phyloP scores from a whole-genome alignment of 495 filamentous ascomycete genomes.

The Aspergillus campestris region DNA sequence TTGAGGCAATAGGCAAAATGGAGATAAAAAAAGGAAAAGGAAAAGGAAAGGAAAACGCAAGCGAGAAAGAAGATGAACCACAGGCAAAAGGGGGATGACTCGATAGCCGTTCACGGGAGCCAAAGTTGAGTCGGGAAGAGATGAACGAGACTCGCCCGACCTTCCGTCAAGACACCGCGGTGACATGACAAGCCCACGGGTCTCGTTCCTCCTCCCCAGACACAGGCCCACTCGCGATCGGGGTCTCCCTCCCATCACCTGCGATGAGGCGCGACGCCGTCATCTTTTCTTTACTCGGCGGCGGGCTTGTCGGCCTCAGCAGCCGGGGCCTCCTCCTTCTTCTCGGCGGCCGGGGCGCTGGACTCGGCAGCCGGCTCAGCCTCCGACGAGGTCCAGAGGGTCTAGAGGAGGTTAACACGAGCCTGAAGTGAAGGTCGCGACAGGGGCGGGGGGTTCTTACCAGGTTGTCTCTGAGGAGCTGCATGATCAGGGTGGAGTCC shows the following conservation, averaged over 20 bases:
- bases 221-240: no score
- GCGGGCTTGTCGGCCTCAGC: slow-evolving; percentile 54
- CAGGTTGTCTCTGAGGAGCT: slow-evolving; percentile 96
- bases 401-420: slow-evolving; percentile 47
- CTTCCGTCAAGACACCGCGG: no score
- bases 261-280: slow-evolving; percentile 30
- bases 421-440: not conserved
- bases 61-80: slow-evolving; percentile 12
- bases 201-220: no score
- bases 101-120: not conserved
- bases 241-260: slow-evolving; percentile 1
- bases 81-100: slow-evolving; percentile 5
- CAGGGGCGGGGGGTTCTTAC: slow-evolving; percentile 43
- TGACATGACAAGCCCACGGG: no score
- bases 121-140: not conserved
- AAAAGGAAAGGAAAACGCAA: slow-evolving; percentile 13
- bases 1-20: slow-evolving; percentile 19
- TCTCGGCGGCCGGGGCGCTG: slow-evolving; percentile 48
- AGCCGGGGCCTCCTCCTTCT: slow-evolving; percentile 49
- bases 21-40: slow-evolving; percentile 8
- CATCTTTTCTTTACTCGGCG: slow-evolving; percentile 41
- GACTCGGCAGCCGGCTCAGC: slow-evolving; percentile 61
- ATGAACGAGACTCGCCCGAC: no score
- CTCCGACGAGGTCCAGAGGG: slow-evolving; percentile 99
- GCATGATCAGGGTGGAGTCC: slow-evolving; percentile 99